Conservation (phyloP, 1,284 basidiomycete species). For the Pholiota adiposa region DNA sequence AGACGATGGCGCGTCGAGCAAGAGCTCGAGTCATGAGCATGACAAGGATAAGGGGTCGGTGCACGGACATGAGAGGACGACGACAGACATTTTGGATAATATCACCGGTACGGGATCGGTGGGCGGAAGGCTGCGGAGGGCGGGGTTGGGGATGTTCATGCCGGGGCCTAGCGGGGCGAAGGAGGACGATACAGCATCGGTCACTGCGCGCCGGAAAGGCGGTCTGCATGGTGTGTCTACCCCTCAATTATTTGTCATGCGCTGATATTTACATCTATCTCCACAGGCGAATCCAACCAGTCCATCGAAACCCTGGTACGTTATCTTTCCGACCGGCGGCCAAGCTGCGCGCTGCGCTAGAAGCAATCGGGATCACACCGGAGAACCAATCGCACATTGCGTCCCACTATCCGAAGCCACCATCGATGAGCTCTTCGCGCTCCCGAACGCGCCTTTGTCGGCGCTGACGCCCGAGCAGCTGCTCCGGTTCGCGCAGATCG, state of each 20-base stretch:
- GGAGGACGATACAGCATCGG: slow-evolving; percentile 67
- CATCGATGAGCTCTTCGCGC: slow-evolving; percentile 71
- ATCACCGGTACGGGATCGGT: slow-evolving; percentile 51
- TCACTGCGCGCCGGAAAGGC: slow-evolving; percentile 38
- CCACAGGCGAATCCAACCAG: slow-evolving; percentile 58
- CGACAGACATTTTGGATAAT: slow-evolving; percentile 36
- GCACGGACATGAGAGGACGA: slow-evolving; percentile 20
- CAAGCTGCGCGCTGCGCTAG: slow-evolving; percentile 79
- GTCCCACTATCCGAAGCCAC: slow-evolving; percentile 70
- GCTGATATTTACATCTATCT: background rate
- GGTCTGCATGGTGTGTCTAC: slow-evolving; percentile 32
- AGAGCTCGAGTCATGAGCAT: slow-evolving; percentile 21
- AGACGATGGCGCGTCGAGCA: slow-evolving; percentile 37
- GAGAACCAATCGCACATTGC: slow-evolving; percentile 66
- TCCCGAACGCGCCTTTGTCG: slow-evolving; percentile 73
- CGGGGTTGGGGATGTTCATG: slow-evolving; percentile 55
- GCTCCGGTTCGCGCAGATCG: slow-evolving; percentile 87
- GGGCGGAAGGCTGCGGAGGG: slow-evolving; percentile 50
- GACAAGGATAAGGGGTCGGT: slow-evolving; percentile 22
- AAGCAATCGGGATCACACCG: slow-evolving; percentile 70
- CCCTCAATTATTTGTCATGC: background rate
- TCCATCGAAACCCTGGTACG: slow-evolving; percentile 73
- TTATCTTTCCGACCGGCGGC: slow-evolving; percentile 85
- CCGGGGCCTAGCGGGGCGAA: slow-evolving; percentile 41
- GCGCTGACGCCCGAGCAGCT: slow-evolving; percentile 80